A percentile compares a stretch with the other conserved stretches of the same genome.
Conservation (phyloP, 1,139 yeast species). For the Suhomyces bokatorum region DNA sequence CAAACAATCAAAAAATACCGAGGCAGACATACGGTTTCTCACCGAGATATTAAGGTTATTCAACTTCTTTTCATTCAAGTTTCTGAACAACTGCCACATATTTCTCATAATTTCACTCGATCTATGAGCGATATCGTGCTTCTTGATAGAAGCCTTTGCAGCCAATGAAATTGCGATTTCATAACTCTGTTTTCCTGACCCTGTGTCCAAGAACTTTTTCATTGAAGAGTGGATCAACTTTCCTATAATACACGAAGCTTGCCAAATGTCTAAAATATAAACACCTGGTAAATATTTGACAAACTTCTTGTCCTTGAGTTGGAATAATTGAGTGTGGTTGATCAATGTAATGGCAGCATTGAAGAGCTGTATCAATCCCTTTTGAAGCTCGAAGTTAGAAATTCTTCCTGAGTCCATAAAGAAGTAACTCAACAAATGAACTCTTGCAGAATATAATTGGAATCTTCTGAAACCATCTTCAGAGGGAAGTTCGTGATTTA, state of each 20-base stretch:
- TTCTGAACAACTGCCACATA: slow-evolving; percentile 83
- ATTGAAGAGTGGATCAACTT: slow-evolving; percentile 76
- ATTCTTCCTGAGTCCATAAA: slow-evolving; percentile 66
- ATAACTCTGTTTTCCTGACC: slow-evolving; percentile 71
- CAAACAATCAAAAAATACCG: slow-evolving; percentile 87
- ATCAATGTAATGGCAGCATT: slow-evolving; percentile 75
- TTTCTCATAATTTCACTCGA: slow-evolving; percentile 93
- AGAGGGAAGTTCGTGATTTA: slow-evolving; percentile 31
- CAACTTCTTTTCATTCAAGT: slow-evolving; percentile 47
- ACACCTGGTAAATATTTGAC: slow-evolving; percentile 82
- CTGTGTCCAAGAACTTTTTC: slow-evolving; percentile 63
- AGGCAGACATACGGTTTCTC: slow-evolving; percentile 84
- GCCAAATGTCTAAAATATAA: slow-evolving; percentile 82
- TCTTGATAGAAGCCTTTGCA: slow-evolving; percentile 77
- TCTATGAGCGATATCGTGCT: slow-evolving; percentile 90
- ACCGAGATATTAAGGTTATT: slow-evolving; percentile 53
- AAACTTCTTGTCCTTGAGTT: slow-evolving; percentile 58
- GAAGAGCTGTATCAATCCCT: slow-evolving; percentile 75
- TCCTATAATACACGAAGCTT: slow-evolving; percentile 82
- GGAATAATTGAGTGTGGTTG: slow-evolving; percentile 64
- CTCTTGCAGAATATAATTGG: slow-evolving; percentile 68
- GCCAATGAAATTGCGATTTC: slow-evolving; percentile 69
- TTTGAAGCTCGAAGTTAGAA: slow-evolving; percentile 62
- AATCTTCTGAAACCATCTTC: slow-evolving; percentile 68
- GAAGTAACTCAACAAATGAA: slow-evolving; percentile 78